Percentiles rank a stretch among this genome's conserved stretches.
Conservation (phyloP, 176 grass and related monocot genomes). For the Luzula sylvatica region DNA sequence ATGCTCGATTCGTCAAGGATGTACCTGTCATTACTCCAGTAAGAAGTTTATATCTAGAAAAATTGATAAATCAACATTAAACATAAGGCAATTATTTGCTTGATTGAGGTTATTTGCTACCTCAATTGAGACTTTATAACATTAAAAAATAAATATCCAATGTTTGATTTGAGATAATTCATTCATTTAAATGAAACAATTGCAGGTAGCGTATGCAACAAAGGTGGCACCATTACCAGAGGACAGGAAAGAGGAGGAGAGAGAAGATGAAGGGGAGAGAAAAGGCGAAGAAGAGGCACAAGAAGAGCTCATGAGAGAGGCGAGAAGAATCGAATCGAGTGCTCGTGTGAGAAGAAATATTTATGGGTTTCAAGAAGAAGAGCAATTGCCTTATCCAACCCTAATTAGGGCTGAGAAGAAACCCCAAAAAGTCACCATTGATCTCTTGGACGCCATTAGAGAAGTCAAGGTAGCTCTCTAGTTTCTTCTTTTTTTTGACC, state of each 20-base stretch:
- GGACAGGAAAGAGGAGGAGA: constrained; percentile 18
- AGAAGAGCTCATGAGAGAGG: constrained; percentile 36
- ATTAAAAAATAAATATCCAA: no score
- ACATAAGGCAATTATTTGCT: background rate
- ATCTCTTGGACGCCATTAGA: constrained; percentile 72
- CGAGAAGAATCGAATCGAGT: constrained; percentile 37
- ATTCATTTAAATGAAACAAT: no score
- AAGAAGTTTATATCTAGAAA: background rate
- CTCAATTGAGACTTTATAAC: no score
- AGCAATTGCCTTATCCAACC: constrained; percentile 57
- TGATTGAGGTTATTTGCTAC: no score
- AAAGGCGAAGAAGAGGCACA: constrained; percentile 15
- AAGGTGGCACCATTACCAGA: constrained; percentile 73
- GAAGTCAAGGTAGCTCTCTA: constrained; percentile 50
- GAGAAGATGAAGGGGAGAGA: constrained; percentile 3
- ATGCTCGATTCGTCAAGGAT: constrained; percentile 63
- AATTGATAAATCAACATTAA: background rate
- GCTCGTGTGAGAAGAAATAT: constrained; percentile 21
- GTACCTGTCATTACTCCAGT: constrained; percentile 36
- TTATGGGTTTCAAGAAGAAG: constrained; percentile 51
- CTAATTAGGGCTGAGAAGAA: constrained; percentile 49
- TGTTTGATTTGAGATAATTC: no score
- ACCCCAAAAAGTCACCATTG: constrained; percentile 59
- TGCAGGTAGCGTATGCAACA: constrained; percentile 49
- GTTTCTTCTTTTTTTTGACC: background rate